phyloP scores from a whole-genome alignment of 805 yeast species.

The Grigorovia yakushimaensis region DNA sequence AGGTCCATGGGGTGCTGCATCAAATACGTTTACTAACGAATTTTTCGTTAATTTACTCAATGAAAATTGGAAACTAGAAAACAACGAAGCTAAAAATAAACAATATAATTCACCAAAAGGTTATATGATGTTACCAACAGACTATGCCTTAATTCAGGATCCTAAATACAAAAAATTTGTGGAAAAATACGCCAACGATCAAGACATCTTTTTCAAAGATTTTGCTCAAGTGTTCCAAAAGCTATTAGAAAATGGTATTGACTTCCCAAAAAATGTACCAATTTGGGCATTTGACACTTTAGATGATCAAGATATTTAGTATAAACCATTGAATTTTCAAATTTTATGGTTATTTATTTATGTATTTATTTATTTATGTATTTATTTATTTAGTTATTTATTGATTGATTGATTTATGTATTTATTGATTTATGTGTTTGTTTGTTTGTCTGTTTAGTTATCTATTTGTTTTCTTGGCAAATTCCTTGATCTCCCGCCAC shows the following conservation, averaged over 20 bases:
- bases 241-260: conserved; percentile 66
- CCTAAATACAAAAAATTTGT: conserved; percentile 52
- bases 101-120: conserved; percentile 56
- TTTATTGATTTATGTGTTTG: too few relatives aligned
- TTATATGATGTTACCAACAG: conserved; percentile 84
- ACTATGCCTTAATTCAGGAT: conserved; percentile 58
- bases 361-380: neutral
- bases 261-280: conserved; percentile 41
- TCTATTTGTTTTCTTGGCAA: too few relatives aligned
- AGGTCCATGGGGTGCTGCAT: conserved; percentile 85
- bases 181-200: conserved; percentile 56
- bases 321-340: neutral
- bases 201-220: conserved; percentile 49
- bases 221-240: conserved; percentile 61
- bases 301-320: conserved; percentile 47
- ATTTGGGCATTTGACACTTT: conserved; percentile 51
- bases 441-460: neutral
- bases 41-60: conserved; percentile 50
- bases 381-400: neutral
- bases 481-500: neutral
- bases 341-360: neutral
- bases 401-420: too few relatives aligned
- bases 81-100: conserved; percentile 49
- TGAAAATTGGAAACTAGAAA: conserved; percentile 44
- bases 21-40: conserved; percentile 65